Percentiles rank a stretch among this genome's conserved stretches.
Evolutionary conservation across 192 early-diverging fungal species (phyloP).

Genomic region (Backusella mclennaniae): DNA sequence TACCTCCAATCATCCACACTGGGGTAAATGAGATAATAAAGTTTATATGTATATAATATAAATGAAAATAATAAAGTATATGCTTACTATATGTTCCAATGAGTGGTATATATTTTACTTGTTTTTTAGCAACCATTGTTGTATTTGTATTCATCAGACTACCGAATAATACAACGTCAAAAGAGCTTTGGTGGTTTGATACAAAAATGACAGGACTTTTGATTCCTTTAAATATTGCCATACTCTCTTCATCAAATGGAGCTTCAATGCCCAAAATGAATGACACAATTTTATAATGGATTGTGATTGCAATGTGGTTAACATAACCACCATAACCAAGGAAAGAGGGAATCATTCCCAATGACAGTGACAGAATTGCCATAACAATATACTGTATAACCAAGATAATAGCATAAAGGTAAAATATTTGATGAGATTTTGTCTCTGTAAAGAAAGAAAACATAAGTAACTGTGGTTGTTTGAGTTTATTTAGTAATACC

Average conservation of each 20-base stretch:
- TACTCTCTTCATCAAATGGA: conserved; percentile 57
- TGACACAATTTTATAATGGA: conserved; percentile 48
- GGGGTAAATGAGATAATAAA: not conserved
- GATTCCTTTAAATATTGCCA: conserved; percentile 32
- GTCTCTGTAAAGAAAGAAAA: not conserved
- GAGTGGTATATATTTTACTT: conserved; percentile 65
- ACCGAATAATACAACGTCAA: conserved; percentile 74
- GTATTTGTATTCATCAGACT: conserved; percentile 62
- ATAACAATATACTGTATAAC: not conserved
- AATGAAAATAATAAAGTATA: not conserved
- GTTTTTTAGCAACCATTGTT: conserved; percentile 70
- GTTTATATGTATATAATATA: not conserved
- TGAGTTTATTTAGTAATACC: not conserved
- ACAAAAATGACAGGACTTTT: conserved; percentile 63
- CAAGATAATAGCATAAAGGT: not conserved
- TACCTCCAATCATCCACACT: conserved; percentile 74
- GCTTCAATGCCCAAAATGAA: conserved; percentile 59
- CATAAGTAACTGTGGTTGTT: not conserved
- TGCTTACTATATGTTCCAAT: conserved; percentile 76
- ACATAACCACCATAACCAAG: not conserved
- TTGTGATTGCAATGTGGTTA: not conserved
- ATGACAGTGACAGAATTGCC: not conserved
- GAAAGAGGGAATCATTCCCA: not conserved
- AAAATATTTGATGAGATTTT: not conserved
- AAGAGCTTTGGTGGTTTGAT: conserved; percentile 80